A percentile compares a stretch with the other conserved stretches of the same genome.
Evolutionary conservation across 2,329 filamentous ascomycete genomes (phyloP).

Genomic region (Ceratocystis albifundus): DNA sequence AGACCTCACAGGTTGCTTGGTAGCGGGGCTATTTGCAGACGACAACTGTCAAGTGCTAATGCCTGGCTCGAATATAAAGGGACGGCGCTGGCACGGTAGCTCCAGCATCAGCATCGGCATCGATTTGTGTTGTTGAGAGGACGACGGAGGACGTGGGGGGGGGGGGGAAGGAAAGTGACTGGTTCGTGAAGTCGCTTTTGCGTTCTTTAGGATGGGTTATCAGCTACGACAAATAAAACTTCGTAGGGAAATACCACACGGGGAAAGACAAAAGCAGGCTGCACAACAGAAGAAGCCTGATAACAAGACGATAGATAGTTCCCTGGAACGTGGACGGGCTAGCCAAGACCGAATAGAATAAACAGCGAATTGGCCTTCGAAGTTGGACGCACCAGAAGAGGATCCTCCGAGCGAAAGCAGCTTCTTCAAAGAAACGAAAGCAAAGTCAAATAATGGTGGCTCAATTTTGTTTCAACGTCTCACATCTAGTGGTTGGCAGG

Average conservation of each 20-base stretch:
- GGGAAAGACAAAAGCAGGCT: background rate
- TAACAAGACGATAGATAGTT: too few species aligned
- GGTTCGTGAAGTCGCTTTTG: background rate
- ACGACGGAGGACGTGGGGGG: background rate
- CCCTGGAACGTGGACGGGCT: background rate
- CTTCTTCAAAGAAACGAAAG: background rate
- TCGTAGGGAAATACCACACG: background rate
- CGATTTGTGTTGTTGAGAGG: background rate
- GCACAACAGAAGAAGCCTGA: background rate
- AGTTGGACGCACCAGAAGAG: background rate
- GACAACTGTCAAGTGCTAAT: slow-evolving; percentile 21
- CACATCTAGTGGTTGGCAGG: background rate
- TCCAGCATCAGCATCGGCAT: slow-evolving; percentile 23
- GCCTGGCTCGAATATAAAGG: slow-evolving; percentile 21
- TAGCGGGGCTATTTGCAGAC: background rate
- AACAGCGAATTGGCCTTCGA: background rate
- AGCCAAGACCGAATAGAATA: background rate
- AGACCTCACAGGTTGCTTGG: background rate
- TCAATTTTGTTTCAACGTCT: background rate
- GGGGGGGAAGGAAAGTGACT: too few species aligned
- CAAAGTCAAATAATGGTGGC: background rate
- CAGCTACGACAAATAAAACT: background rate
- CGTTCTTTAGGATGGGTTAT: background rate
- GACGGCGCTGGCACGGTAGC: slow-evolving; percentile 20
- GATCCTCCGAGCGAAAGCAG: background rate